Percentiles rank a stretch among this genome's conserved stretches.
phyloP scores from a whole-genome alignment of 164 flowering plant species.

The Nelumbo lutea region DNA sequence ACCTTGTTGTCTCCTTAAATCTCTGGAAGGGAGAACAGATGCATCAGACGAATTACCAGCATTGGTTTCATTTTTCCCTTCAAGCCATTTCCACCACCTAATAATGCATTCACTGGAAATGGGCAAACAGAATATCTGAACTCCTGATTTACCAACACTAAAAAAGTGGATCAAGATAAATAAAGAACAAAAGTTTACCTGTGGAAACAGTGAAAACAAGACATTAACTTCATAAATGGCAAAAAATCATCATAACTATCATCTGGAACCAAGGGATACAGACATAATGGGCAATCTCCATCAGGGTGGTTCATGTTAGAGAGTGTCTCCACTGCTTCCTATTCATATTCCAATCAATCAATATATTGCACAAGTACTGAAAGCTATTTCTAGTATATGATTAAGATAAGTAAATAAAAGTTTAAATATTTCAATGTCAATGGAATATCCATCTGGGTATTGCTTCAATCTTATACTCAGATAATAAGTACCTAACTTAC shows the following conservation, averaged over 20 bases:
- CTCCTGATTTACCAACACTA: not conserved
- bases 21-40: constrained; percentile 12
- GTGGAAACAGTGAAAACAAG: constrained; percentile 97
- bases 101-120: constrained; percentile 71
- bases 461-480: not conserved
- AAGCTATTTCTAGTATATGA: not conserved
- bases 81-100: constrained; percentile 91
- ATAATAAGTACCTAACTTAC: not conserved
- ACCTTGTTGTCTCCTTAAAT: constrained; percentile 28
- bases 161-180: not conserved
- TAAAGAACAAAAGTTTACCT: constrained; percentile 31
- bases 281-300: constrained; percentile 88
- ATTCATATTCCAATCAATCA: constrained; percentile 9
- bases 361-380: not conserved
- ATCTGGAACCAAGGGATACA: constrained; percentile 59
- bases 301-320: constrained; percentile 90
- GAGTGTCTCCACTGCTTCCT: constrained; percentile 89
- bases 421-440: not conserved
- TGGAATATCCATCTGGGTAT: not conserved
- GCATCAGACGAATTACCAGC: constrained; percentile 15
- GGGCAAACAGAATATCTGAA: constrained; percentile 1
- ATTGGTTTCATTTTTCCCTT: constrained; percentile 31
- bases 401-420: not conserved
- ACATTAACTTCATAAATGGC: constrained; percentile 98
- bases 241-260: constrained; percentile 23